A percentile compares a stretch with the other conserved stretches of the same genome.
Conservation (phyloP, 345 rosid species). For the Ricinus communis region DNA sequence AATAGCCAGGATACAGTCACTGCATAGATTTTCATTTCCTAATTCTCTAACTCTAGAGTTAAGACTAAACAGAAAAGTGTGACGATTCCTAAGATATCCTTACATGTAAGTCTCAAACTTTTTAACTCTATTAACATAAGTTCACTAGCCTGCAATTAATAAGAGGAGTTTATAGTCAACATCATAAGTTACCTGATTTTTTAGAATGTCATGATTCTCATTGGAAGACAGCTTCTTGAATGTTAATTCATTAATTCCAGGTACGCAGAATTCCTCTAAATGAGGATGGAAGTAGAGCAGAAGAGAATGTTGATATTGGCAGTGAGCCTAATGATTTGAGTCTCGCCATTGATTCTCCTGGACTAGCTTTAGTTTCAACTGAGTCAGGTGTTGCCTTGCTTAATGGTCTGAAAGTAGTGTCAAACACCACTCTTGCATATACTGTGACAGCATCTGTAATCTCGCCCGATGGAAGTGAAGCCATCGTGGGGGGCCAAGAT, state of each 20-base stretch:
- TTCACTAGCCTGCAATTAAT: neutral
- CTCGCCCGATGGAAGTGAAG: constrained; percentile 91
- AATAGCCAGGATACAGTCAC: too few species aligned
- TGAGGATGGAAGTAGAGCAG: constrained; percentile 66
- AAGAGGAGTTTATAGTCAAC: neutral
- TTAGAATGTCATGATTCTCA: neutral
- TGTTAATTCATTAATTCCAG: constrained; percentile 32
- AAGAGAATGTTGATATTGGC: constrained; percentile 63
- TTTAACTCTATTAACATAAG: too few species aligned
- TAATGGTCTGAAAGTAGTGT: constrained; percentile 58
- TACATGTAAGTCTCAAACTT: too few species aligned
- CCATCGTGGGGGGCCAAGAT: constrained; percentile 73
- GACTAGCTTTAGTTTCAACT: constrained; percentile 59
- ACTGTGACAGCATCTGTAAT: constrained; percentile 71
- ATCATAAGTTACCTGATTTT: neutral
- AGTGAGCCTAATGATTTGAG: constrained; percentile 84
- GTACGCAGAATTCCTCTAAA: constrained; percentile 61
- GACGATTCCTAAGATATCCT: too few species aligned
- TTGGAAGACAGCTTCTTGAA: neutral
- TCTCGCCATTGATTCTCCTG: constrained; percentile 64
- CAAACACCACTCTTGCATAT: constrained; percentile 71
- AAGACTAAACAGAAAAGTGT: too few species aligned
- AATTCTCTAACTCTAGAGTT: too few species aligned
- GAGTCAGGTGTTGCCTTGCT: constrained; percentile 83
- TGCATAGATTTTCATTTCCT: too few species aligned